A percentile compares a stretch with the other conserved stretches of the same genome.
phyloP scores from a whole-genome alignment of 805 yeast genomes.

The Candida gorgasii region DNA sequence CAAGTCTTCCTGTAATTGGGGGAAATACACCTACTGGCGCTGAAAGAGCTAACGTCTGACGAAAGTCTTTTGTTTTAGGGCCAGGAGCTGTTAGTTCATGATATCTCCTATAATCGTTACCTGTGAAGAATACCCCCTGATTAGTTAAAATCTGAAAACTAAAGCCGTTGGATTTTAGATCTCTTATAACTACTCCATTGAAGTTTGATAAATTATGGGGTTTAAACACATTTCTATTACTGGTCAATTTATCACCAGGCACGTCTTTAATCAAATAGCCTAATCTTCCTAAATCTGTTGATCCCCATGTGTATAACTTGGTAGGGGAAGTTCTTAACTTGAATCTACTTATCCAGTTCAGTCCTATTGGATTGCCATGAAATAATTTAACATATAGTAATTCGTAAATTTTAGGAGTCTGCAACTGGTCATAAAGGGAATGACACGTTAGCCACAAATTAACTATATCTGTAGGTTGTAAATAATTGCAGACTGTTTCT shows the following conservation, averaged over 20 bases:
- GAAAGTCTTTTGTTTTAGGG: slow-evolving; percentile 19
- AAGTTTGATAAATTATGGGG: slow-evolving; percentile 42
- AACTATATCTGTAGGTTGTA: slow-evolving; percentile 41
- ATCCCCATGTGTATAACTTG: slow-evolving; percentile 54
- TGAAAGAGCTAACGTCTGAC: slow-evolving; percentile 1
- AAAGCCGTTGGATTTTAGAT: slow-evolving; percentile 65
- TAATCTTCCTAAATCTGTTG: slow-evolving; percentile 43
- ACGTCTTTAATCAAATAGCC: slow-evolving; percentile 39
- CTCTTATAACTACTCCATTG: slow-evolving; percentile 36
- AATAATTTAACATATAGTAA: slow-evolving; percentile 45
- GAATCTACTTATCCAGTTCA: slow-evolving; percentile 54
- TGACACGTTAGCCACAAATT: slow-evolving; percentile 41
- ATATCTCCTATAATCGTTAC: slow-evolving; percentile 28
- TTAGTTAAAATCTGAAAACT: slow-evolving; percentile 58
- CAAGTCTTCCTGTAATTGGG: slow-evolving; percentile 1
- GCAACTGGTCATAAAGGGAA: slow-evolving; percentile 28
- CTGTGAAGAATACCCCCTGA: slow-evolving; percentile 60
- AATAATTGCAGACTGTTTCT: slow-evolving; percentile 14
- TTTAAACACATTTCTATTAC: slow-evolving; percentile 29
- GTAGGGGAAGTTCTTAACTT: slow-evolving; percentile 36
- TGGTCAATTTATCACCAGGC: slow-evolving; percentile 22
- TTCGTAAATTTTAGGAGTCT: slow-evolving; percentile 20
- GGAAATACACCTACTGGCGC: slow-evolving; percentile 8
- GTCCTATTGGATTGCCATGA: slow-evolving; percentile 38
- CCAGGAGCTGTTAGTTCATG: slow-evolving; percentile 27